phyloP scores from a whole-genome alignment of 148 eudicot species.

The Fagopyrum homotropicum region DNA sequence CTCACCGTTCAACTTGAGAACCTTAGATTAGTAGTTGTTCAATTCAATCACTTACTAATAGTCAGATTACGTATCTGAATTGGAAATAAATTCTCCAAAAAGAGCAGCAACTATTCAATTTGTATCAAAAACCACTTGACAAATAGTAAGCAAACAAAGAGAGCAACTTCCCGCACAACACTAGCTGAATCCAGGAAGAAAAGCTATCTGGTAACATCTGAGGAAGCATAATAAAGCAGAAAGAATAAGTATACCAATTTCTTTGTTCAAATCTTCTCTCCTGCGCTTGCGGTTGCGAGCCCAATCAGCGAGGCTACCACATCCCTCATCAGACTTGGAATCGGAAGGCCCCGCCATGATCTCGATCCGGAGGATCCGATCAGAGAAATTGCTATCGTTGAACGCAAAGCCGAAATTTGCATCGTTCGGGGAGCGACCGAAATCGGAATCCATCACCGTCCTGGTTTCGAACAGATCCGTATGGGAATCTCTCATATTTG shows the following conservation, averaged over 20 bases:
- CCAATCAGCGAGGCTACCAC: constrained; percentile 64
- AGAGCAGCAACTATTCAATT: background rate
- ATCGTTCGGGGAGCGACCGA: constrained; percentile 31
- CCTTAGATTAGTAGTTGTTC: background rate
- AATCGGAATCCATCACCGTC: constrained; percentile 61
- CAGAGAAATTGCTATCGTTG: constrained; percentile 83
- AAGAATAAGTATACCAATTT: constrained; percentile 20
- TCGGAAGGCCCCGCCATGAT: constrained; percentile 55
- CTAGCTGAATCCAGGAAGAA: background rate
- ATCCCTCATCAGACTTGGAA: constrained; percentile 37
- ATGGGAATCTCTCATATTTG: background rate
- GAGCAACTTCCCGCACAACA: background rate
- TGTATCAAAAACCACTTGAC: background rate
- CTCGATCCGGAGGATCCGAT: constrained; percentile 67
- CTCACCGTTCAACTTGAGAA: too few species aligned
- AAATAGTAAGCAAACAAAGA: background rate
- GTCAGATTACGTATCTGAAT: background rate
- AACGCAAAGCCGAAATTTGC: constrained; percentile 82
- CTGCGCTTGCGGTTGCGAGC: constrained; percentile 59
- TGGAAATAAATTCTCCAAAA: background rate
- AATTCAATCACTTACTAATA: background rate
- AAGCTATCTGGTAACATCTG: background rate
- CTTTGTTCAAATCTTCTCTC: constrained; percentile 51
- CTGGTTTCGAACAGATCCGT: constrained; percentile 70
- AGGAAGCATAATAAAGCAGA: background rate